These are phyloP conservation scores for Alternaria incomplexa DNA, from an alignment of 2,329 filamentous ascomycete species.

Conservation along the genomic window DNA sequence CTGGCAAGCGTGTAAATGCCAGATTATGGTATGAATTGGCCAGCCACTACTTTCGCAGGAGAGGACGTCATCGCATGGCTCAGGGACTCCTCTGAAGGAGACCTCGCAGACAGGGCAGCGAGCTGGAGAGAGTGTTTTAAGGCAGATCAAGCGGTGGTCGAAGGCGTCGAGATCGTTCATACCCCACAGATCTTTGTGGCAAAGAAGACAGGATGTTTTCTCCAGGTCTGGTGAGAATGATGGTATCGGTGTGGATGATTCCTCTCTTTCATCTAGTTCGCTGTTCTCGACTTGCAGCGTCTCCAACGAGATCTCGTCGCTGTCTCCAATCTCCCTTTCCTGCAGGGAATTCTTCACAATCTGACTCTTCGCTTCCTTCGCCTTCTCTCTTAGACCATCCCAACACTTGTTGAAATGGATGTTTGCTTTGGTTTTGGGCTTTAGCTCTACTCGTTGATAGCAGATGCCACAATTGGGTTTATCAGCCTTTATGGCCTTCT, in stretches of 20 bases:
- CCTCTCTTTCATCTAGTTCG: neutral
- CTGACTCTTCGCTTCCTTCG: neutral
- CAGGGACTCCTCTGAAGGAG: neutral
- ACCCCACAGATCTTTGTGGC: neutral
- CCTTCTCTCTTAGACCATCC: neutral
- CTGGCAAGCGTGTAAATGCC: neutral
- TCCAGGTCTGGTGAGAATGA: neutral
- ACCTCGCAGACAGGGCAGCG: neutral
- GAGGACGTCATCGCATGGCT: neutral
- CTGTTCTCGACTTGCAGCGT: neutral
- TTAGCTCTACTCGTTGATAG: neutral
- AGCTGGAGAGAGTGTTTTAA: neutral
- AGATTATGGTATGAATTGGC: neutral
- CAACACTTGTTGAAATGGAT: neutral
- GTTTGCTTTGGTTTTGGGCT: neutral
- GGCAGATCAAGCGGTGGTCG: neutral
- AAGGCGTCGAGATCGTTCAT: neutral
- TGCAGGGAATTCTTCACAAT: neutral
- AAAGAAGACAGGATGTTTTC: neutral
- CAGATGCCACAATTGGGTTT: neutral
- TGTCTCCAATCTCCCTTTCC: neutral
- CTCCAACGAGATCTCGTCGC: neutral
- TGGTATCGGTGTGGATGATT: neutral
- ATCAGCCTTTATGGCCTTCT: neutral
- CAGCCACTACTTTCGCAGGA: neutral